phyloP scores from a whole-genome alignment of 495 filamentous ascomycete species.

The Penicillium antarcticum region DNA sequence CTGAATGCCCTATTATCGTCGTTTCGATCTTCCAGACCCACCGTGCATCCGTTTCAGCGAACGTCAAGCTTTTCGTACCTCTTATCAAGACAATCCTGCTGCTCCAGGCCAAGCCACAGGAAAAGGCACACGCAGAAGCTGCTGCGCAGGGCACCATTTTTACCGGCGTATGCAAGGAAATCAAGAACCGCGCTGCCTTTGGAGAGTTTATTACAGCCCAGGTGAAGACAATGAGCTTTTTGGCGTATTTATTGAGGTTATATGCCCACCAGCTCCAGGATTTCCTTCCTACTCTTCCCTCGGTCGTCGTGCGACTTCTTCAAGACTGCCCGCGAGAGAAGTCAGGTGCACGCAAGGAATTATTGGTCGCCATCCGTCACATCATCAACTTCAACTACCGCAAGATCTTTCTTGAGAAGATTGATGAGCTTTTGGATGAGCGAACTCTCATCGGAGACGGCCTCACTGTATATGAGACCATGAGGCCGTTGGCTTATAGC shows the following conservation, averaged over 20 bases:
- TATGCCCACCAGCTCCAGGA: conserved; percentile 86
- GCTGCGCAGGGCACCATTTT: conserved; percentile 72
- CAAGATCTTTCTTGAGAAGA: conserved; percentile 90
- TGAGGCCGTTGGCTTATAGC: conserved; percentile 94
- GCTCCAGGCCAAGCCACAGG: conserved; percentile 89
- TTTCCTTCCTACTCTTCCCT: conserved; percentile 82
- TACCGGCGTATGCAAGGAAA: conserved; percentile 88
- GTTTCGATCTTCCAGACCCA: conserved; percentile 97
- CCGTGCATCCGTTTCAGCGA: conserved; percentile 67
- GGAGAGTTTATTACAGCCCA: conserved; percentile 97
- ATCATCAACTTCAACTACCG: conserved; percentile 99
- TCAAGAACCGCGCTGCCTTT: conserved; percentile 91
- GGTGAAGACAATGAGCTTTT: conserved; percentile 99
- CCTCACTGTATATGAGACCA: conserved; percentile 91
- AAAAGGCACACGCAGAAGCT: conserved; percentile 85
- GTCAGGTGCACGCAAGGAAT: conserved; percentile 88
- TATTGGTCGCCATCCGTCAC: conserved; percentile 93
- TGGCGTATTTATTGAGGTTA: conserved; percentile 87
- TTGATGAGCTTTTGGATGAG: conserved; percentile 93
- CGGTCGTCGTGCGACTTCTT: conserved; percentile 86
- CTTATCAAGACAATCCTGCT: conserved; percentile 87
- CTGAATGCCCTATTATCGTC: conserved; percentile 97
- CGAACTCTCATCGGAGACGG: conserved; percentile 92
- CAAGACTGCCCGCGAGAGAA: conserved; percentile 94
- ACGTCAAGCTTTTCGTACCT: conserved; percentile 91